Evolutionary conservation across 108 stramenopile species (phyloP), one percentile per base, ranked within the genome.

Genomic region (Stephanodiscus minutulus): DNA sequence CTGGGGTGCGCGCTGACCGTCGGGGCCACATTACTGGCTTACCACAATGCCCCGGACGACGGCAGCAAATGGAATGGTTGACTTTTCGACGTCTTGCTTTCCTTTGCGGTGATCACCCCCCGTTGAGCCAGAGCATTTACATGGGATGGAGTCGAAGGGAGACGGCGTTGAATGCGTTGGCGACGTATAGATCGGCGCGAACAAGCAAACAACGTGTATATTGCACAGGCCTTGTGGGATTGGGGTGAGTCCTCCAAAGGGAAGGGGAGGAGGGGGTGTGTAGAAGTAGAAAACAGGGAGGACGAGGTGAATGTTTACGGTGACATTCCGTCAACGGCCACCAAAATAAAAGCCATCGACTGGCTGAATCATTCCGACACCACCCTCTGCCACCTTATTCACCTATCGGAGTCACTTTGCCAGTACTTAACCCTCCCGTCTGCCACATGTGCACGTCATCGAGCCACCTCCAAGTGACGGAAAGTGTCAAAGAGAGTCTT

Each of bases 81-180:
- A 57, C 77, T 9, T 46, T 85, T 25, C 48, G 81, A 3, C 67
- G 66, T 8, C 85, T 83, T 74, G 76, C 87, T n/a, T 75, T 85
- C 13, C 66, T 81, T n/a, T 5, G 31, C 31, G 5, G 74, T 80
- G 33, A 54, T 74, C 2, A 52, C 73, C 81, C 82, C 9, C 83
- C 87, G 4, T 39, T 88, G 0, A 52, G 72, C 21, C 53, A 61
- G n/a, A 79, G 83, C 52, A 82, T 85, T 37, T 35, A 62, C 10
- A 83, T 88, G 77, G 80, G 83, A 9, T 88, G 81, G 53, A 57
- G 47, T 29, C 56, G 87, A 22, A 61, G 87, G 31, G 87, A 87
- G 60, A 29, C 50, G 28, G 86, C 86, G 21, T 67, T 87, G 61
- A 50, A 54, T 24, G 66, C 62, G 17, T 70, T 87, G 66, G 81